Conservation (phyloP, 106 monocot genomes). For the Amphibolis antarctica region DNA sequence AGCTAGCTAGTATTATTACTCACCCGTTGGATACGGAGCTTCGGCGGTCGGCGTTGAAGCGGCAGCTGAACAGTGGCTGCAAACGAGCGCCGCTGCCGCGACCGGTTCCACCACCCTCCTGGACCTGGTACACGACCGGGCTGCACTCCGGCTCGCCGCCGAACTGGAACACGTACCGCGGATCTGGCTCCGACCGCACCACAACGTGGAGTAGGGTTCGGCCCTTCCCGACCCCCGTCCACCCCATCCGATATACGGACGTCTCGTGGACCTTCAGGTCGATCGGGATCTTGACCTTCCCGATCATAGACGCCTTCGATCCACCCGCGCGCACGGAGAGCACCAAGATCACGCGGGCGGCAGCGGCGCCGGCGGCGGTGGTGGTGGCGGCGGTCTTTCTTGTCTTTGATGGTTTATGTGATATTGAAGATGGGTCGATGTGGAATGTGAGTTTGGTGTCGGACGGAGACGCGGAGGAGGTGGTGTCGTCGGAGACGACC, state of each 20-base stretch:
- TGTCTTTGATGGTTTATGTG: too few relatives aligned
- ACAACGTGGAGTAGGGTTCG: slow-evolving; percentile 31
- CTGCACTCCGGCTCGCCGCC: slow-evolving; percentile 90
- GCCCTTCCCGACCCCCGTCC: slow-evolving; percentile 26
- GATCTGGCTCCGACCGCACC: slow-evolving; percentile 74
- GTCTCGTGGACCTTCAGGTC: slow-evolving; percentile 12
- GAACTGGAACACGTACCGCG: slow-evolving; percentile 71
- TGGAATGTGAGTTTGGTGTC: slow-evolving; percentile 24
- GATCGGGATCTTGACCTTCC: slow-evolving; percentile 29
- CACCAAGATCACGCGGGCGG: neutral
- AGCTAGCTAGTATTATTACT: too few relatives aligned
- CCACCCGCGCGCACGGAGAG: slow-evolving; percentile 23
- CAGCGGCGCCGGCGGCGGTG: slow-evolving; percentile 24
- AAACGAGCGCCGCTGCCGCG: slow-evolving; percentile 17
- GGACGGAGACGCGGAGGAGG: neutral
- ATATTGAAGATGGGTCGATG: slow-evolving; percentile 20
- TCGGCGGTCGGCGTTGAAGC: slow-evolving; percentile 40
- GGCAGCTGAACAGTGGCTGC: slow-evolving; percentile 74
- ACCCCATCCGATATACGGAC: slow-evolving; percentile 28
- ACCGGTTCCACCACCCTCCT: neutral
- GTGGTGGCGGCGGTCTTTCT: too few relatives aligned
- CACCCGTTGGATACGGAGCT: slow-evolving; percentile 33
- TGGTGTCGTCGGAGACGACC: neutral
- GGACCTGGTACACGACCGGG: slow-evolving; percentile 70
- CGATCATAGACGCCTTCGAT: slow-evolving; percentile 23